Base-by-base conservation (phyloP, 352 stramenopile genomes). In the Phytophthora citricola region DNA sequence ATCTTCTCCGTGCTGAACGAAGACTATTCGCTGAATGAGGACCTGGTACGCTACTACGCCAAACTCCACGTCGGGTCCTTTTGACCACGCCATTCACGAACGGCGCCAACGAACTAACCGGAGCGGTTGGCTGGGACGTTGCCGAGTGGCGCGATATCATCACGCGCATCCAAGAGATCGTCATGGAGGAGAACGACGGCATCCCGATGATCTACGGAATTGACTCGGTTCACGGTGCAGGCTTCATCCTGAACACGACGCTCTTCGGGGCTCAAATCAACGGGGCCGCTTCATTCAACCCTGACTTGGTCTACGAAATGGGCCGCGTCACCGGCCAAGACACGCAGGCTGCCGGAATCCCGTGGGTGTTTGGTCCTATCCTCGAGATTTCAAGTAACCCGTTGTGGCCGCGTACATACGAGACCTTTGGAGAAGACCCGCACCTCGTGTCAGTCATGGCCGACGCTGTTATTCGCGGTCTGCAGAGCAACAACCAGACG, bases 1-100 rank as follows among this genome's bases (percentile, higher is more conserved):
- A 52, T 73, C n/a, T 59, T 50, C 48, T 29, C 36, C 8, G 5
- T 71, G n/a, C 31, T 71, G 31, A 69, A 71, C 34, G 40, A 74
- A 36, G 63, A 71, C 41, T 71, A 58, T 29, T 82, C 75, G 5
- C 58, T 91, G 11, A 84, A 93, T 38, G 63, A 78, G 34, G 74
- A 78, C 12, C 54, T 82, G 8, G 73, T 96, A 26, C 71, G 76
- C 22, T 52, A 83, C n/a, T 91, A 89, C 44, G 87, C 87, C 10
- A 73, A 87, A 53, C 69, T 91, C 14, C 82, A 93, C 12, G 71
- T 97, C 32, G 92, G 92, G 3, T 96, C 87, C 12, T 93, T 95
- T 64, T 98, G 29, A 96, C 47, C 12, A 66, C 63, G 1, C 63
- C 63, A 3, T 71, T 71, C 48, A 66, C 56, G 10, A 71, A 63